Conservation (phyloP, 352 stramenopile genomes). For the Phytophthora pinifolia region DNA sequence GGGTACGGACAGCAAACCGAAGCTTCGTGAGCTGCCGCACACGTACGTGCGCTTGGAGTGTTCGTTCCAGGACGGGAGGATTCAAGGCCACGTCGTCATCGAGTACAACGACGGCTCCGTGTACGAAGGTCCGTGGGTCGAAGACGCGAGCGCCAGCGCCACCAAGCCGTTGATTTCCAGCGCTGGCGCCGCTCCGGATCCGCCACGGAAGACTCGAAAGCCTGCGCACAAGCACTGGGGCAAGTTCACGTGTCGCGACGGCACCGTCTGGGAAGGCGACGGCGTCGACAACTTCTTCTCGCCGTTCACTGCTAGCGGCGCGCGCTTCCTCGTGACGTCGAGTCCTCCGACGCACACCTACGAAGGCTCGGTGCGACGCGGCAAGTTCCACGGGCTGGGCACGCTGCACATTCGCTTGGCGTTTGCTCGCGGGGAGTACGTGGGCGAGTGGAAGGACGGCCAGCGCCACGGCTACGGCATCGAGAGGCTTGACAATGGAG, state of each 20-base stretch:
- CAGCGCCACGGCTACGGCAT: constrained; percentile 81
- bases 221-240: constrained; percentile 52
- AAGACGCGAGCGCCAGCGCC: constrained; percentile 46
- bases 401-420: constrained; percentile 60
- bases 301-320: constrained; percentile 61
- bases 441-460: constrained; percentile 83
- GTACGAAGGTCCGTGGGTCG: constrained; percentile 82
- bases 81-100: constrained; percentile 61
- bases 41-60: constrained; percentile 77
- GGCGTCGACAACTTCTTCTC: constrained; percentile 85
- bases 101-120: constrained; percentile 80
- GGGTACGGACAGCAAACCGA: constrained; percentile 13
- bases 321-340: constrained; percentile 56
- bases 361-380: constrained; percentile 48
- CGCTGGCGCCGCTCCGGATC: constrained; percentile 17
- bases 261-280: constrained; percentile 73
- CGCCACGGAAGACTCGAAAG: constrained; percentile 57
- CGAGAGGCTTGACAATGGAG: constrained; percentile 69
- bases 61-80: constrained; percentile 64
- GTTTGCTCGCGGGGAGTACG: constrained; percentile 70
- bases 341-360: constrained; percentile 50
- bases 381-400: constrained; percentile 75
- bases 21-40: constrained; percentile 48
- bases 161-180: constrained; percentile 42
- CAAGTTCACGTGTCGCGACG: constrained; percentile 73